These are phyloP conservation scores for Chenopodium suecicum DNA, from an alignment of 148 eudicot genomes.

Conservation along the genomic window DNA sequence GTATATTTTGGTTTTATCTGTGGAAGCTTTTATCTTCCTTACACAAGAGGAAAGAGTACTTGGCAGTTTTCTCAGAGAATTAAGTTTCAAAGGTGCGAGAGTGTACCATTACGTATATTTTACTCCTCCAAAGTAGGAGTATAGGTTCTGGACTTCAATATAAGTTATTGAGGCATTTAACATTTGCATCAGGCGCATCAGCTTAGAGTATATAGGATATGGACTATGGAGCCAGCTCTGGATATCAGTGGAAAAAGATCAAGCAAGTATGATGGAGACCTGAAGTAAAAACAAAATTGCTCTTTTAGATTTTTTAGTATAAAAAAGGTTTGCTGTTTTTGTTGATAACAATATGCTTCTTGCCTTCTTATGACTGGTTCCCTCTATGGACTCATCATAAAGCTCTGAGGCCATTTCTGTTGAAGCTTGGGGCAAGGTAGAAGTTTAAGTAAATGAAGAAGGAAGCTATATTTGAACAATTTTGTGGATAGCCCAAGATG, in stretches of 20 bases:
- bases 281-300: neutral
- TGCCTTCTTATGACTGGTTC: neutral
- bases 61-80: constrained; percentile 11
- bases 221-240: constrained; percentile 21
- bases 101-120: neutral
- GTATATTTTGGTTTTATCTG: neutral
- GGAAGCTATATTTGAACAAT: neutral
- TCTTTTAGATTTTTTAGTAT: neutral
- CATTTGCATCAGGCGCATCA: constrained; percentile 1
- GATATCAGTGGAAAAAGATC: neutral
- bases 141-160: constrained; percentile 14
- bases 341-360: neutral
- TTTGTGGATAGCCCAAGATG: constrained; percentile 12
- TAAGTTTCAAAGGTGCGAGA: constrained; percentile 9
- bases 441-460: constrained; percentile 10
- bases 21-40: constrained; percentile 13
- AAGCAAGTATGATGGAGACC: constrained; percentile 7
- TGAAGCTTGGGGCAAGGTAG: constrained; percentile 10
- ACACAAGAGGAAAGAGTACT: constrained; percentile 10
- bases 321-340: constrained; percentile 3
- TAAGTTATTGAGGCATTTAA: constrained; percentile 15
- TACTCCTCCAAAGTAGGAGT: neutral
- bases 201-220: constrained; percentile 10
- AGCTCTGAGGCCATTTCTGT: neutral
- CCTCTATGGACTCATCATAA: neutral